Conservation (phyloP, 228 moss, liverwort and hornwort species). For the Sphagnum magellanicum region DNA sequence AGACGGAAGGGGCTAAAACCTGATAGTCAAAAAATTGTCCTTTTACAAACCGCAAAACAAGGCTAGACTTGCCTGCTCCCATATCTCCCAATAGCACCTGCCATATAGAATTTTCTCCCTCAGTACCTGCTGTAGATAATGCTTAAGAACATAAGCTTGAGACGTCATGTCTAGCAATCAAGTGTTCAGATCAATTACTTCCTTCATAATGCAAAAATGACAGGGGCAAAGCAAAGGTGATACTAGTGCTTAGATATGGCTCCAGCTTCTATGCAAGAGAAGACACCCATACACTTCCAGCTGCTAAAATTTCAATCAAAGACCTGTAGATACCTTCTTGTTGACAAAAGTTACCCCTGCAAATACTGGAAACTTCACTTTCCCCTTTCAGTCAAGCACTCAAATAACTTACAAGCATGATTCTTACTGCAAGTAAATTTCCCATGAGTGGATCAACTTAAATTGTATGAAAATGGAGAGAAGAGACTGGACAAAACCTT, state of each 20-base stretch:
- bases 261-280: background rate
- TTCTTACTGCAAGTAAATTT: no score
- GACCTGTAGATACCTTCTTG: no score
- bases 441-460: no score
- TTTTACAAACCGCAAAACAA: constrained; percentile 89
- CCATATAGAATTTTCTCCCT: background rate
- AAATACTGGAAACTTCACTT: no score
- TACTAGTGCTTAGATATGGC: background rate
- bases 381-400: no score
- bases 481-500: no score
- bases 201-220: background rate
- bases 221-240: background rate
- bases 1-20: constrained; percentile 18
- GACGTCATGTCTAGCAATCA: background rate
- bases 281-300: background rate
- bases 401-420: no score
- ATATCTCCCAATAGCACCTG: constrained; percentile 97
- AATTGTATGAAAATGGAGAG: no score
- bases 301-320: no score
- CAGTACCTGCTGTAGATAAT: background rate
- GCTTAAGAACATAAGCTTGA: background rate
- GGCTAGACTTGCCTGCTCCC: constrained; percentile 99
- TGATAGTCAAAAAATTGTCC: constrained; percentile 96
- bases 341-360: no score
- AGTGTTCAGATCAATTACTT: background rate